Conservation (phyloP, 345 rosid genomes). For the Hevea brasiliensis region DNA sequence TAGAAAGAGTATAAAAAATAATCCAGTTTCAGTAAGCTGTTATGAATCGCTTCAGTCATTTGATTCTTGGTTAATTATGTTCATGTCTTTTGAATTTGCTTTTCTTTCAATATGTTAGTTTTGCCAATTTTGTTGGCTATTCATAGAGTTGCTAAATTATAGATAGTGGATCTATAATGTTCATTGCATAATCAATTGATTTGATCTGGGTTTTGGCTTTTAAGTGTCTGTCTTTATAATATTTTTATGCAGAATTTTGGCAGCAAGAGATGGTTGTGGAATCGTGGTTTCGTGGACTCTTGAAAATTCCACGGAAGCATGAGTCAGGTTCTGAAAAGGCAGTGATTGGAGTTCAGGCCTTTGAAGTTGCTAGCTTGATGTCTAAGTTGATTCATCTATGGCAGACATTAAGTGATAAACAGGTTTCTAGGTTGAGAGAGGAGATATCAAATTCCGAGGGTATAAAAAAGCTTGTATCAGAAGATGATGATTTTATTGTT, state of each 20-base stretch:
- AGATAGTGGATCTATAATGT: background rate
- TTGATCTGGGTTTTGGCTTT: background rate
- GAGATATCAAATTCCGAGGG: constrained; percentile 68
- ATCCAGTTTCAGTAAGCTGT: background rate
- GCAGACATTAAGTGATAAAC: constrained; percentile 88
- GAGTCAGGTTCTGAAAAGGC: constrained; percentile 55
- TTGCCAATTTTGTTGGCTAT: background rate
- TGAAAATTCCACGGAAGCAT: constrained; percentile 64
- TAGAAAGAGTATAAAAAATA: background rate
- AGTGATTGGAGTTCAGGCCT: constrained; percentile 74
- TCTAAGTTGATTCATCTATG: constrained; percentile 85
- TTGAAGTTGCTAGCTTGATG: constrained; percentile 86
- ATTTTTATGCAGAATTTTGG: background rate
- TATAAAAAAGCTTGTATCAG: constrained; percentile 76
- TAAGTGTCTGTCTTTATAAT: background rate
- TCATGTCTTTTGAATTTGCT: background rate
- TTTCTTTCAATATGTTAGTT: background rate
- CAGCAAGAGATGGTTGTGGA: constrained; percentile 64
- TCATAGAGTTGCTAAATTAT: background rate
- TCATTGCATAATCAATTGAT: background rate
- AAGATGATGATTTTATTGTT: constrained; percentile 68
- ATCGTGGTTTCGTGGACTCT: constrained; percentile 84
- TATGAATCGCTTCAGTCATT: background rate
- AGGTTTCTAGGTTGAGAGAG: constrained; percentile 62
- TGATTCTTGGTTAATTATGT: background rate